Evolutionary conservation across 331 rosid species (phyloP).

Genomic region (Malus hybrid): DNA sequence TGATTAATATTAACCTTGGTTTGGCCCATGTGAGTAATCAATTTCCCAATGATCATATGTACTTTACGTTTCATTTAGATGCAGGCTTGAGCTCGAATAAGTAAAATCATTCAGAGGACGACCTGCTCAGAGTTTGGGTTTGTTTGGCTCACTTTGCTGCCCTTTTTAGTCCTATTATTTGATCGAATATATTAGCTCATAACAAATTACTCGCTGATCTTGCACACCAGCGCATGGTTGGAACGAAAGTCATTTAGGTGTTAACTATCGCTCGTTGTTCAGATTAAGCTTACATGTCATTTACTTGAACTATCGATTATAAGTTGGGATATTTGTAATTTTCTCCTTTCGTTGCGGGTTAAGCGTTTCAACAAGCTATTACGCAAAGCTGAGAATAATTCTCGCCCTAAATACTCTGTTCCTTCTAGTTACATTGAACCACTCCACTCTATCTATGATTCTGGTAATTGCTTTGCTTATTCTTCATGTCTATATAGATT

Average conservation of each 20-base stretch:
- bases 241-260: not conserved
- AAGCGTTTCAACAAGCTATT: constrained; percentile 72
- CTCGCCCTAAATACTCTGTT: constrained; percentile 39
- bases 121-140: not conserved
- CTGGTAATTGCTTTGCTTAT: constrained; percentile 43
- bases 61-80: not conserved
- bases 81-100: not conserved
- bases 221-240: not conserved
- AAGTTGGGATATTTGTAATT: not conserved
- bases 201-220: not conserved
- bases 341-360: constrained; percentile 37
- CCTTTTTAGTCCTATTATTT: not conserved
- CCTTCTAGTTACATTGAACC: constrained; percentile 56
- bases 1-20: not conserved
- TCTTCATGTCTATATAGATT: not conserved
- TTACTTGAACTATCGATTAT: not conserved
- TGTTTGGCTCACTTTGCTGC: not conserved
- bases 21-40: not conserved
- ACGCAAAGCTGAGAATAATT: constrained; percentile 62
- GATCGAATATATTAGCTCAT: not conserved
- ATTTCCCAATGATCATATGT: not conserved
- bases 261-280: not conserved
- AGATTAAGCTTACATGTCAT: not conserved
- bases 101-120: not conserved
- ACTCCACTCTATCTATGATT: constrained; percentile 40